Base-by-base conservation (phyloP, 169 alveolate species). In the Plasmodium falciparum region DNA sequence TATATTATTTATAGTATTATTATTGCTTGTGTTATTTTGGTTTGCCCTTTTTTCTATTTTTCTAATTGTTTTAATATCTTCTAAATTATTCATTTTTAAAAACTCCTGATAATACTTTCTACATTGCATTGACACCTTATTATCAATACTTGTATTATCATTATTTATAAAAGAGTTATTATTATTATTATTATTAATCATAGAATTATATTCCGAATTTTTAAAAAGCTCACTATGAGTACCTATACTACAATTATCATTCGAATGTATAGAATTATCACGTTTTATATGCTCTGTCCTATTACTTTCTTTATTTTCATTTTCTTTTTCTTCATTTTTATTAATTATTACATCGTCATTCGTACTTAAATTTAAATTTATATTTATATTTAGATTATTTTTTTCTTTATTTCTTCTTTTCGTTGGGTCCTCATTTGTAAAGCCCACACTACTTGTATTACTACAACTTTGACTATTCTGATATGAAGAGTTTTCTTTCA, bases 51-150 rank as follows among this genome's bases (percentile, higher is more conserved):
- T 47, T 3, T n/a, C 20, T 11, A n/a, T 15, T 50, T 22, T 45
- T 65, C 0, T 2, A 33, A 52, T 45, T 4, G 47, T 66, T 1
- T 78, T 70, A 11, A 49, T 58, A 65, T 78, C 45, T 65, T 33
- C 49, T n/a, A 78, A 65, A 49, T 78, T 67, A 33, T 78, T 66
- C 5, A 39, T 26, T 43, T 61, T 56, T 43, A 78, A 52, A 65
- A 78, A 65, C 0, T 49, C 78, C 13, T 45, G 71, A 49, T 78
- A 66, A 78, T 78, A 61, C 47, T 63, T 78, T 24, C 71, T 49
- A 6, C 67, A 65, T 33, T 49, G 13, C 76, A 65, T 63, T 0
- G 62, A 65, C 1, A 65, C 6, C 29, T 66, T 66, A 29, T 8
- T 66, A 50, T 78, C 62, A 26, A 39, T 62, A 65, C 71, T 49